Evolutionary conservation across 1,284 basidiomycete species (phyloP).

Genomic region (Clitocybe nebularis): DNA sequence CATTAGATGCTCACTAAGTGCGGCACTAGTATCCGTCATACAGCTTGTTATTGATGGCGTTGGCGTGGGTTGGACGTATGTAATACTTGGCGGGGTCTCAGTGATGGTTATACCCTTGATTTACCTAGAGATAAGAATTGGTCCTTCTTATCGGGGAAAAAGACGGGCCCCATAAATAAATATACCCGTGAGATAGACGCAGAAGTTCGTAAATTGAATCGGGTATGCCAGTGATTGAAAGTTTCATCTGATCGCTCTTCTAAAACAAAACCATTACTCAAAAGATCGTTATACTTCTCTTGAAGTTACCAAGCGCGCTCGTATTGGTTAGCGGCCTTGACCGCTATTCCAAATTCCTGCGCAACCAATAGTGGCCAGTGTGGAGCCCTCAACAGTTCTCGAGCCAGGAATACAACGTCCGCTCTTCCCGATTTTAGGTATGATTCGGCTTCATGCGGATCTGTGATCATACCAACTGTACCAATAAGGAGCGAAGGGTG

Average conservation of each 20-base stretch:
- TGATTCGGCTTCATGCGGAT: conserved; percentile 60
- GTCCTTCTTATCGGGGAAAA: conserved; percentile 33
- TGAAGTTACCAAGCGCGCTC: conserved; percentile 49
- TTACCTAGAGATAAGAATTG: conserved; percentile 34
- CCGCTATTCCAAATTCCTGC: conserved; percentile 46
- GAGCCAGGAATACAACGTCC: conserved; percentile 66
- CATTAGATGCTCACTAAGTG: conserved; percentile 49
- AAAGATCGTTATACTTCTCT: too few species aligned
- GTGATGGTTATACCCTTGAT: conserved; percentile 35
- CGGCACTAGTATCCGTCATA: conserved; percentile 43
- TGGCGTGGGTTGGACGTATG: conserved; percentile 47
- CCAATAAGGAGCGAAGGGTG: conserved; percentile 54
- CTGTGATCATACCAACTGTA: conserved; percentile 73
- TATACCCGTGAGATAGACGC: too few species aligned
- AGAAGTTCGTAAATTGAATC: too few species aligned
- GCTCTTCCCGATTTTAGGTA: conserved; percentile 63
- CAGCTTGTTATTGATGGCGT: conserved; percentile 41
- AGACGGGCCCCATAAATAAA: too few species aligned
- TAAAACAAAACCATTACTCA: too few species aligned
- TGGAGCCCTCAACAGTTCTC: conserved; percentile 60
- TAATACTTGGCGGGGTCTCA: conserved; percentile 35
- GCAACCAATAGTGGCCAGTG: conserved; percentile 57
- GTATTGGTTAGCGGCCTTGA: conserved; percentile 67
- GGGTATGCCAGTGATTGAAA: too few species aligned
- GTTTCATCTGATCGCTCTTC: too few species aligned